These are phyloP conservation scores for Allantophomopsis cytisporea DNA, from an alignment of 2,329 filamentous ascomycete genomes.

Conservation along the genomic window DNA sequence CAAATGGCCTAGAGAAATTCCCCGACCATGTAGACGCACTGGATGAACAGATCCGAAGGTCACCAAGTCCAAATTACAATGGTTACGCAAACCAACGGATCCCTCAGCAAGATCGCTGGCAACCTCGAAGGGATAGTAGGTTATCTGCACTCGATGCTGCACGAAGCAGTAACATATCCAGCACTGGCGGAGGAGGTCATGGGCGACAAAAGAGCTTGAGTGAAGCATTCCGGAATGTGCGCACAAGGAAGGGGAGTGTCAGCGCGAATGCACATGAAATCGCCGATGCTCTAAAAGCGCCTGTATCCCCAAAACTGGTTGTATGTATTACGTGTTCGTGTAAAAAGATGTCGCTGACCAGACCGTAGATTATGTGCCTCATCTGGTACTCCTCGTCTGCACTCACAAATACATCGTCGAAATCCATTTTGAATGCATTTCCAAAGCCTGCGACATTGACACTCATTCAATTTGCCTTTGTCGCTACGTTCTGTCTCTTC, in stretches of 20 bases:
- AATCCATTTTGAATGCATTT: conserved; percentile 87
- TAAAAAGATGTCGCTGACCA: not conserved
- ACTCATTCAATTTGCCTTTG: conserved; percentile 84
- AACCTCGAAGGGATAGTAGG: conserved; percentile 37
- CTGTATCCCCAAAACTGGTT: conserved; percentile 76
- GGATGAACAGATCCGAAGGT: conserved; percentile 7
- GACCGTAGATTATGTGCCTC: conserved; percentile 60
- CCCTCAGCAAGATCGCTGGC: conserved; percentile 37
- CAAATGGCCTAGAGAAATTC: conserved; percentile 38
- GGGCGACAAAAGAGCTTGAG: conserved; percentile 73
- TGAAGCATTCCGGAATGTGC: conserved; percentile 76
- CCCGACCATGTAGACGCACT: conserved; percentile 35
- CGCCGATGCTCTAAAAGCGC: conserved; percentile 79
- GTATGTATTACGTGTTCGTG: conserved; percentile 34
- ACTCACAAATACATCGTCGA: conserved; percentile 93
- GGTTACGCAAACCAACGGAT: no score
- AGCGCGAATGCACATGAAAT: conserved; percentile 90
- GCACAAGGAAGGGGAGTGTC: conserved; percentile 70
- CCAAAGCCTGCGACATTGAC: conserved; percentile 86
- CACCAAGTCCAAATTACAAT: no score
- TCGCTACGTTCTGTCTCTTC: conserved; percentile 75
- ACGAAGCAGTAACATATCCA: conserved; percentile 8
- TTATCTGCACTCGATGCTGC: conserved; percentile 5
- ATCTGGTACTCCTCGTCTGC: conserved; percentile 94
- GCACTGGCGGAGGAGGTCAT: conserved; percentile 32